phyloP scores from a whole-genome alignment of 352 stramenopile species.

The Phytophthora citrophthora region DNA sequence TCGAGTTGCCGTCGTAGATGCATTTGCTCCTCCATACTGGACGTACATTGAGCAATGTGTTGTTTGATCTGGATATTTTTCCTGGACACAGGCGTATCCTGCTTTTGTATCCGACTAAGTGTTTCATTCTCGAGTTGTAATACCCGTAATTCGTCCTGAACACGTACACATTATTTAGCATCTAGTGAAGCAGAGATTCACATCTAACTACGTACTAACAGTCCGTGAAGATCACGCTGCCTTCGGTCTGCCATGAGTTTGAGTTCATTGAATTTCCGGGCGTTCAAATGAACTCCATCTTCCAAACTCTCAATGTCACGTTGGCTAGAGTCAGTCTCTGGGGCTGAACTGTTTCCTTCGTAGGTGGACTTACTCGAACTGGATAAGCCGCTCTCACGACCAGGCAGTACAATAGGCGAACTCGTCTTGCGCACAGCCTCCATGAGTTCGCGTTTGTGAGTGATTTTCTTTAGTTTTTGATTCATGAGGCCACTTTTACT shows the following conservation, averaged over 20 bases:
- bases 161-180: not conserved
- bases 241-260: conserved; percentile 68
- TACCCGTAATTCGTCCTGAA: conserved; percentile 67
- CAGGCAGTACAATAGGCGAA: conserved; percentile 64
- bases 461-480: conserved; percentile 76
- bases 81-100: conserved; percentile 78
- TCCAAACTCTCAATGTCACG: conserved; percentile 74
- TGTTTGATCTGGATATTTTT: conserved; percentile 71
- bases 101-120: conserved; percentile 76
- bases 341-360: conserved; percentile 27
- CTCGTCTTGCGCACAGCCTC: conserved; percentile 81
- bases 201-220: conserved; percentile 44
- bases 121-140: conserved; percentile 77
- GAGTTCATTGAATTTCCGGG: conserved; percentile 83
- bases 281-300: conserved; percentile 74
- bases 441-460: conserved; percentile 75
- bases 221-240: conserved; percentile 65
- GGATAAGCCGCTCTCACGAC: conserved; percentile 38
- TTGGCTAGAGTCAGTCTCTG: conserved; percentile 48
- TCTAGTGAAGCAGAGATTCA: not conserved
- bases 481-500: conserved; percentile 26
- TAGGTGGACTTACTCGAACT: conserved; percentile 38
- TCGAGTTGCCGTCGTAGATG: conserved; percentile 72
- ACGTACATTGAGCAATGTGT: conserved; percentile 71
- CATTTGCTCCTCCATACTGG: conserved; percentile 85